Evolutionary conservation across 1,284 basidiomycete genomes (phyloP), one percentile per base, ranked within the genome.

Genomic region (Mrakiaceae sp.): DNA sequence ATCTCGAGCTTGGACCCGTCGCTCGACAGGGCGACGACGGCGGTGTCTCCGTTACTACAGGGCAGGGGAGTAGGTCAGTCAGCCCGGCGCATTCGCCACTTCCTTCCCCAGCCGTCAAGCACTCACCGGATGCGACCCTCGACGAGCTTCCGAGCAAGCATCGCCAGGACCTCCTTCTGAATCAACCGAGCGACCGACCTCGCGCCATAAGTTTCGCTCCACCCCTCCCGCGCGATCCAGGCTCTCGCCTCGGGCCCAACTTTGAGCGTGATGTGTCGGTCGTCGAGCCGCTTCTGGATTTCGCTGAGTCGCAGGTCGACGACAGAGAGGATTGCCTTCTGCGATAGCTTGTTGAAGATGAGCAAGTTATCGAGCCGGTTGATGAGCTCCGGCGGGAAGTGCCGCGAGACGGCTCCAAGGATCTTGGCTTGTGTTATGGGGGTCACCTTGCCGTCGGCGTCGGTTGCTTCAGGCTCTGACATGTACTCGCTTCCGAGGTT

Each of bases 381-480:
- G 65, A 93, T 81, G 1, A 97, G 81, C 75, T 97, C 93, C 0
- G 93, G 93, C 14, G 90, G 86, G 81, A 94, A 95, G 75, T 86
- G 85, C 67, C 84, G 83, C 4, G 83, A 78, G 0, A 90, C 88
- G 46, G 87, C 81, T 65, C 83, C 81, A 39, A 94, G 78, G n/a
- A 97, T 90, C 67, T 84, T 80, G 4, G 81, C 73, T 62, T 81
- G 82, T 11, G 90, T 86, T 59, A 79, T 77, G 1, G 79, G 72
- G 0, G 84, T 87, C 16, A 95, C 82, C 2, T 82, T 74, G 1
- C 91, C 92, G 54, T 86, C 79, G 5, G 73, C 74, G 61, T 84
- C 81, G 46, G 82, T 86, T 0, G 90, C 82, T 0, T 82, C 81
- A 1, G 81, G 76, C 68, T 87, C 82, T 9, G 86, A 86, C 16